Base-by-base conservation (phyloP, 2,329 filamentous ascomycete genomes). In the Alternaria sp. region DNA sequence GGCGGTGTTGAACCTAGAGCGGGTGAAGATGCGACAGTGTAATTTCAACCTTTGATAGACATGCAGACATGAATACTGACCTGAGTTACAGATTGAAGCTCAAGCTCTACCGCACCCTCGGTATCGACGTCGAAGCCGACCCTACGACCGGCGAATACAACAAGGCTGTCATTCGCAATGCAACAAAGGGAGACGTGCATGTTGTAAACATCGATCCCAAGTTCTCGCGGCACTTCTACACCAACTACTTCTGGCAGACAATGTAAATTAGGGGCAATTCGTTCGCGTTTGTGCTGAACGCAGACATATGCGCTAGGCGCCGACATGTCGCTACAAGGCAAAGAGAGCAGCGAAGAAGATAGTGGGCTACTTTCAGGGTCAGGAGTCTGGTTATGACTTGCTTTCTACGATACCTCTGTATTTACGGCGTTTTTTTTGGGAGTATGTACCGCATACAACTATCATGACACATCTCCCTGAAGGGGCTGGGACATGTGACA, bases 231-330 rank as follows among this genome's bases (percentile, higher is more conserved):
- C 94, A 90, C 77, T 97, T 96, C 74, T 97, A 97, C 72, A 92
- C 93, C 23, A 96, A 97, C 71, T 96, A 96, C 77, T 96, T 98
- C 74, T 99, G 95, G 95, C 85, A 92, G 71, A 94, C 88, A 29
- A 83, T 97, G 76, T 96, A 66, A 59, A 5, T 0, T 8, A 11
- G 17, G 7, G 13, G 41, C 24, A 7, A 0, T 26, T 10, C 2
- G 31, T 21, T 29, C n/a, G 17, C 11, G 31, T 17, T 21, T 21
- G 34, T 28, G n/a, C 24, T 31, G 37, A 23, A n/a, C 14, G 13
- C 36, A n/a, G 14, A 41, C 4, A 26, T 29, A 10, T 10, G 46
- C 13, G 11, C 50, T 29, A 24, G 8, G 11, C 6, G 17, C 13
- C 11, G 28, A 8, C 3, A 14, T 40, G 29, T 11, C 21, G 26